Evolutionary conservation across 2,329 filamentous ascomycete species (phyloP).

Genomic region (Chaetoscypha palmicola): DNA sequence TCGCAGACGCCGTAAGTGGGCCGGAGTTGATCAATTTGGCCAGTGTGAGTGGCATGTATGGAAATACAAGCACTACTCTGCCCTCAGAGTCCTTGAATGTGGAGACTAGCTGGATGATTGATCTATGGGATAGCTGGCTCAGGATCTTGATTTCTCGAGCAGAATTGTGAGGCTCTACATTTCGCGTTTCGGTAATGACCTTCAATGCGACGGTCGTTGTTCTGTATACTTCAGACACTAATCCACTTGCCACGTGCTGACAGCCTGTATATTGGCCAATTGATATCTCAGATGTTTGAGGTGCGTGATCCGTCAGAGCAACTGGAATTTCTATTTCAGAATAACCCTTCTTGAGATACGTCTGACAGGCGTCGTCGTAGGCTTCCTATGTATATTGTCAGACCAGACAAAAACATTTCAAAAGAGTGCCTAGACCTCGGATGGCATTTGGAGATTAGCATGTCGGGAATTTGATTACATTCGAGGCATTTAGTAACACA

Average conservation of each 20-base stretch:
- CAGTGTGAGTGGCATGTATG: conserved; percentile 71
- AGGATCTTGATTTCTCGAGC: conserved; percentile 74
- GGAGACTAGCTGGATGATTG: conserved; percentile 62
- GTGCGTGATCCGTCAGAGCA: conserved; percentile 7
- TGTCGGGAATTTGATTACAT: too few relatives aligned
- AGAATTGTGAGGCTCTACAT: conserved; percentile 76
- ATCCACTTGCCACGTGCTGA: conserved; percentile 53
- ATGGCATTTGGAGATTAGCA: too few relatives aligned
- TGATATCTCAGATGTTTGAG: conserved; percentile 33
- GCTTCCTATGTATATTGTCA: too few relatives aligned
- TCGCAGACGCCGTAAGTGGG: conserved; percentile 29
- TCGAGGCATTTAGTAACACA: too few relatives aligned
- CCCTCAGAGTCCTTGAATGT: conserved; percentile 66
- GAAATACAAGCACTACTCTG: conserved; percentile 74
- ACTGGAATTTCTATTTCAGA: conserved; percentile 7
- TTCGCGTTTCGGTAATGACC: conserved; percentile 67
- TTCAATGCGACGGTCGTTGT: conserved; percentile 64
- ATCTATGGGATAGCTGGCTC: conserved; percentile 45
- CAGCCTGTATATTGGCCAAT: conserved; percentile 51
- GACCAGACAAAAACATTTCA: too few relatives aligned
- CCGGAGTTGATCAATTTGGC: conserved; percentile 54
- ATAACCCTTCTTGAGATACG: conserved; percentile 31
- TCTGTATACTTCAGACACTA: conserved; percentile 80
- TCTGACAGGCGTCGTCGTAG: conserved; percentile 41
- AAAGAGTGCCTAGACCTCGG: too few relatives aligned